These are phyloP conservation scores for Fusarium staphyleae DNA, from an alignment of 2,329 filamentous ascomycete species.

Conservation along the genomic window DNA sequence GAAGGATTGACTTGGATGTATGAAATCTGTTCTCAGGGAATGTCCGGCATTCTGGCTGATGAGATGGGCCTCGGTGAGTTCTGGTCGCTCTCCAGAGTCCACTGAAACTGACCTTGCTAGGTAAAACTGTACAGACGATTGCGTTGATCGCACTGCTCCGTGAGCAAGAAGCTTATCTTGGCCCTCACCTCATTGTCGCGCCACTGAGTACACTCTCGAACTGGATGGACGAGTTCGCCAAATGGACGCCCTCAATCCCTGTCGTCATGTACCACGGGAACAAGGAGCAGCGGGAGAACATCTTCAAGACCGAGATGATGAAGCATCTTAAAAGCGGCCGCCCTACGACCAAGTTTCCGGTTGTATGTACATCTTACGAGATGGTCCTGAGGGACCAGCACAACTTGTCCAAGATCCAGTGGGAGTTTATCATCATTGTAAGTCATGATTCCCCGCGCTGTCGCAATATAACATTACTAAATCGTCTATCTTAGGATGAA, in stretches of 20 bases:
- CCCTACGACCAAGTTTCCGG: slow-evolving; percentile 75
- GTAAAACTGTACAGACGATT: slow-evolving; percentile 92
- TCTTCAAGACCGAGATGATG: slow-evolving; percentile 77
- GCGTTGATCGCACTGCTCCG: slow-evolving; percentile 85
- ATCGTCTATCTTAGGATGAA: slow-evolving; percentile 69
- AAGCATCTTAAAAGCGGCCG: slow-evolving; percentile 68
- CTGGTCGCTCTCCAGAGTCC: accelerated
- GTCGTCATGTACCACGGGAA: slow-evolving; percentile 91
- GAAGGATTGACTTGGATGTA: slow-evolving; percentile 97
- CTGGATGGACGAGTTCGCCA: slow-evolving; percentile 92
- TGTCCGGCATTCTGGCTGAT: slow-evolving; percentile 90
- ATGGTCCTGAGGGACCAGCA: slow-evolving; percentile 92
- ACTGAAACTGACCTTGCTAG: slow-evolving; percentile 48
- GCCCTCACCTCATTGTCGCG: slow-evolving; percentile 89
- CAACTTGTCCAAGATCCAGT: slow-evolving; percentile 81
- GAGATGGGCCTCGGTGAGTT: slow-evolving; percentile 82
- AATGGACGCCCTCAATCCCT: slow-evolving; percentile 88
- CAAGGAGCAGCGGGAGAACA: slow-evolving; percentile 75
- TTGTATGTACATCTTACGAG: slow-evolving; percentile 95
- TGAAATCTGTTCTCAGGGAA: slow-evolving; percentile 78
- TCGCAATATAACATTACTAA: slow-evolving; percentile 30
- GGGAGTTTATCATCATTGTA: slow-evolving; percentile 97
- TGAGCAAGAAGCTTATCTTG: slow-evolving; percentile 82
- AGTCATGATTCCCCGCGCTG: slow-evolving; percentile 35
- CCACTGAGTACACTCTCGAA: slow-evolving; percentile 92